phyloP scores from a whole-genome alignment of 768 basidiomycete species.

The Favolaschia claudopus region DNA sequence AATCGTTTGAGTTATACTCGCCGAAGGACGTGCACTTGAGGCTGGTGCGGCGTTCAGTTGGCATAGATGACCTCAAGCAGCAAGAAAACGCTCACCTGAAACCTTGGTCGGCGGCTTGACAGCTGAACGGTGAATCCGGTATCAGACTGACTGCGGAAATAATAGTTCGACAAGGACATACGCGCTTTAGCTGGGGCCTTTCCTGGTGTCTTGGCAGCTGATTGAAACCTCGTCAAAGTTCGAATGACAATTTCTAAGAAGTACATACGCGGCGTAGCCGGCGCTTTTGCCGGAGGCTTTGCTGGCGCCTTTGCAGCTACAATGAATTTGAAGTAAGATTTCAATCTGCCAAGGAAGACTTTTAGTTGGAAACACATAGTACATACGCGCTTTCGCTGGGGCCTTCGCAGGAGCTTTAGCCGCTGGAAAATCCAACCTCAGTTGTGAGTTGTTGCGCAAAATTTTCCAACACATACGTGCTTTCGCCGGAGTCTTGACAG shows the following conservation, averaged over 20 bases:
- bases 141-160: neutral
- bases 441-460: too few species aligned
- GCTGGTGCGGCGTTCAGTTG: neutral
- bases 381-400: too few species aligned
- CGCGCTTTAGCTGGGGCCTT: neutral
- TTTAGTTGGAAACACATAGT: too few species aligned
- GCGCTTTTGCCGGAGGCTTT: neutral
- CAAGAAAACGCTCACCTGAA: neutral
- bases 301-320: too few species aligned
- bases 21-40: neutral
- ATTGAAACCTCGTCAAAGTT: neutral
- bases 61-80: neutral
- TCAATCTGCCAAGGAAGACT: neutral
- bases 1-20: neutral
- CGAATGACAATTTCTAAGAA: neutral
- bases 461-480: neutral
- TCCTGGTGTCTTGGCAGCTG: neutral
- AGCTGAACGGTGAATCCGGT: neutral
- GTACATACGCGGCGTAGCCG: neutral
- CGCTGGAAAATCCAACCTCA: too few species aligned
- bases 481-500: neutral
- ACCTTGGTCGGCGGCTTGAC: neutral
- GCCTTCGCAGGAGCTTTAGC: too few species aligned
- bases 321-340: neutral
- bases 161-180: neutral